Conservation (phyloP, 139 green algal species). For the Coccomyxa sp. region DNA sequence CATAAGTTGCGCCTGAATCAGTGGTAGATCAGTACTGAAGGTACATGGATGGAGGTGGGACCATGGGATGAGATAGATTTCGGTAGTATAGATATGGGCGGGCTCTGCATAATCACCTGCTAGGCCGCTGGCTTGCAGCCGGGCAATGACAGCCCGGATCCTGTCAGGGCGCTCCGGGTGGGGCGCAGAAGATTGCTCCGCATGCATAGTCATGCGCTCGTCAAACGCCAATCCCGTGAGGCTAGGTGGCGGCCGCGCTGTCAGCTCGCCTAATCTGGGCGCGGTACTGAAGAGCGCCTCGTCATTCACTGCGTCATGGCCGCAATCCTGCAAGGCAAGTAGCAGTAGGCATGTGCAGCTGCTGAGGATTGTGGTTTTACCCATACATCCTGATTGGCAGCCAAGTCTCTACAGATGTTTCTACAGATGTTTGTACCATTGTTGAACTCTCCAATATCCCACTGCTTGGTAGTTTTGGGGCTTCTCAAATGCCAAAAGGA, state of each 20-base stretch:
- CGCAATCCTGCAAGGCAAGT: constrained; percentile 17
- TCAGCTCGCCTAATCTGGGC: not conserved
- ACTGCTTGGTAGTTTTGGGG: not conserved
- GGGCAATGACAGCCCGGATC: constrained; percentile 58
- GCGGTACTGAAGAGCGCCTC: not conserved
- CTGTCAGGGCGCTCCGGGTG: constrained; percentile 67
- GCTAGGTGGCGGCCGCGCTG: not conserved
- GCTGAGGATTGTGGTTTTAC: not conserved
- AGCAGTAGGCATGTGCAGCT: not conserved
- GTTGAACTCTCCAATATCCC: not conserved
- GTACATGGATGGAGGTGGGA: no score
- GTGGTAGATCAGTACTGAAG: no score
- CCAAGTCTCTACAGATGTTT: not conserved
- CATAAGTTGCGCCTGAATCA: no score
- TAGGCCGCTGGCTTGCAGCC: constrained; percentile 44
- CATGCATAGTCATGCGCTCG: constrained; percentile 48
- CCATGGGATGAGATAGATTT: no score
- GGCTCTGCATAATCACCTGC: no score
- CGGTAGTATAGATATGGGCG: no score
- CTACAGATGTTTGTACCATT: not conserved
- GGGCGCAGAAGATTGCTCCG: constrained; percentile 12
- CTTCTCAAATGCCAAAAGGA: no score
- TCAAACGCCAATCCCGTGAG: constrained; percentile 40
- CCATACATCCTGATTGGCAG: not conserved
- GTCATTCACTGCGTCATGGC: constrained; percentile 10